Conservation (phyloP, 2,329 filamentous ascomycete genomes). For the Alternaria triticimaculans region DNA sequence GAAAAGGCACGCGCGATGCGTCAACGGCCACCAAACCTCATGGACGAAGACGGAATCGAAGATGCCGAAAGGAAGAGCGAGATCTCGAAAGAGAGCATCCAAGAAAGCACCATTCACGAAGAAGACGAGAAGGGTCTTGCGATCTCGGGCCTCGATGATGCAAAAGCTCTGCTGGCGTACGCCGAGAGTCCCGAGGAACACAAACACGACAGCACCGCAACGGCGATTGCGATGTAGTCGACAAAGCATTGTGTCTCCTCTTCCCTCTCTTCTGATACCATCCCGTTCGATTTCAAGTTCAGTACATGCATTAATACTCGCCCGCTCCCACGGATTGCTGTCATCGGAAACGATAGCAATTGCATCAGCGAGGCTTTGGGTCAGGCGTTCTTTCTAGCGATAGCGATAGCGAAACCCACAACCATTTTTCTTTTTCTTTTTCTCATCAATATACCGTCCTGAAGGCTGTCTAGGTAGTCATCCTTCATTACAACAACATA, state of each 20-base stretch:
- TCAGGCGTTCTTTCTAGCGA: neutral
- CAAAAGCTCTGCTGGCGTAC: conserved; percentile 43
- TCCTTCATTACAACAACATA: conserved; percentile 5
- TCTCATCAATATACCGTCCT: neutral
- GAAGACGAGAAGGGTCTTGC: conserved; percentile 49
- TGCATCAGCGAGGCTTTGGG: neutral
- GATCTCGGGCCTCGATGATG: conserved; percentile 47
- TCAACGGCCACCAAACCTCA: conserved; percentile 86
- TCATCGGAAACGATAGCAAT: neutral
- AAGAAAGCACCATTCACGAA: conserved; percentile 46
- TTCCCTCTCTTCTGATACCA: neutral
- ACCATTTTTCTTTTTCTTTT: neutral
- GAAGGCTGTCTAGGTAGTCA: neutral
- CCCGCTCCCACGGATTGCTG: neutral
- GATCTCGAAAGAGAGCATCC: conserved; percentile 44
- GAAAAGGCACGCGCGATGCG: conserved; percentile 86
- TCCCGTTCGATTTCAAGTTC: neutral
- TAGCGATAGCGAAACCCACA: neutral
- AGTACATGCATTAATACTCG: conserved; percentile 6
- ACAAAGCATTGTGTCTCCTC: neutral
- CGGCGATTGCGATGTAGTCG: conserved; percentile 8
- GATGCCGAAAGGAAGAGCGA: conserved; percentile 39
- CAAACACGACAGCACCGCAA: conserved; percentile 11
- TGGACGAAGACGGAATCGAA: conserved; percentile 60
- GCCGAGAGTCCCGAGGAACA: conserved; percentile 29